These are phyloP conservation scores for Penicillium concentricum DNA, from an alignment of 2,329 filamentous ascomycete species.

Conservation along the genomic window DNA sequence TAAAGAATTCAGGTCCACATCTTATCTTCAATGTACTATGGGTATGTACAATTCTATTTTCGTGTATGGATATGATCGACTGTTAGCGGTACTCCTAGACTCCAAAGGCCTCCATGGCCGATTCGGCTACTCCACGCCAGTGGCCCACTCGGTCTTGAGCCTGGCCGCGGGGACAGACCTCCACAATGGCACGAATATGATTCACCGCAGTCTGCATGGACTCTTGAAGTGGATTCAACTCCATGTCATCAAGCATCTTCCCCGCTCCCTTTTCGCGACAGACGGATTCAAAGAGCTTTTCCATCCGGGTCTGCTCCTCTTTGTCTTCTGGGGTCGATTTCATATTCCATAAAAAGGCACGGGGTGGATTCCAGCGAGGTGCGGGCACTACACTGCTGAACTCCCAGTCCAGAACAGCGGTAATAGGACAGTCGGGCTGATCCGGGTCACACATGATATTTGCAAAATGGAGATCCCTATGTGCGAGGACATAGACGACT, in stretches of 20 bases:
- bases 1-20: not conserved
- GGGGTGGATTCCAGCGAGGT: not conserved
- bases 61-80: not conserved
- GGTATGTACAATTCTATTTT: no score
- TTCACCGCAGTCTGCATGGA: slow-evolving; percentile 30
- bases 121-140: slow-evolving; percentile 16
- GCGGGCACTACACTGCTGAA: not conserved
- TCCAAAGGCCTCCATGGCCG: not conserved
- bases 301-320: slow-evolving; percentile 24
- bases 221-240: slow-evolving; percentile 19
- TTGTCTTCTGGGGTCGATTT: slow-evolving; percentile 14
- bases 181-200: slow-evolving; percentile 31
- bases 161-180: slow-evolving; percentile 28
- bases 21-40: not conserved
- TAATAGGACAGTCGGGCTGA: not conserved
- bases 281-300: slow-evolving; percentile 25
- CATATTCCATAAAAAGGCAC: not conserved
- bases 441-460: not conserved
- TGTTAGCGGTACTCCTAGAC: not conserved
- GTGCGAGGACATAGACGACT: no score
- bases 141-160: slow-evolving; percentile 15
- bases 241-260: slow-evolving; percentile 12
- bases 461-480: not conserved
- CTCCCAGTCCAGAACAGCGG: not conserved
- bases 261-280: slow-evolving; percentile 18